Conservation (phyloP, 164 flowering plant genomes). For the Annona cherimola region DNA sequence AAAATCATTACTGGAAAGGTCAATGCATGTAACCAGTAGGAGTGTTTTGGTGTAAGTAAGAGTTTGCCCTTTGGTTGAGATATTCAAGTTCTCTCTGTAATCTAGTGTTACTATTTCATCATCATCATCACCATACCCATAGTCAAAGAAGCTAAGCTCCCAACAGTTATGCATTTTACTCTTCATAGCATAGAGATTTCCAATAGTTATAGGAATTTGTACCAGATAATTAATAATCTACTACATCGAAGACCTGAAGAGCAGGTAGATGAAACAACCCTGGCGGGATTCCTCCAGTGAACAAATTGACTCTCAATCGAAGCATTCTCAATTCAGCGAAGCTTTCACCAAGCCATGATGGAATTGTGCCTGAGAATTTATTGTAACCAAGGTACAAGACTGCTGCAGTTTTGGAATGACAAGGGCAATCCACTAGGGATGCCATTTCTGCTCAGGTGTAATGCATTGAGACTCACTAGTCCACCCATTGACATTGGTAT, state of each 20-base stretch:
- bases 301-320: slow-evolving; percentile 11
- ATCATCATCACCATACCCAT: not conserved
- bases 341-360: slow-evolving; percentile 21
- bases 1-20: slow-evolving; percentile 14
- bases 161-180: not conserved
- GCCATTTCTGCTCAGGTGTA: slow-evolving; percentile 11
- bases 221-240: slow-evolving; percentile 11
- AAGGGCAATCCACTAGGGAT: slow-evolving; percentile 8
- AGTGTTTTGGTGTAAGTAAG: slow-evolving; percentile 3
- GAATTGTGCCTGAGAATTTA: slow-evolving; percentile 10
- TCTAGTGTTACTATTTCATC: not conserved
- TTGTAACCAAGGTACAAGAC: slow-evolving; percentile 13
- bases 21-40: slow-evolving; percentile 4
- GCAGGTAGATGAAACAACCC: slow-evolving; percentile 5
- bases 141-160: not conserved
- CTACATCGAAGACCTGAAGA: slow-evolving; percentile 23
- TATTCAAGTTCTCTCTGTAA: not conserved
- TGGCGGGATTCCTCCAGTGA: slow-evolving; percentile 8
- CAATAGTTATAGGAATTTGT: slow-evolving; percentile 8
- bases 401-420: not conserved
- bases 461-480: not conserved
- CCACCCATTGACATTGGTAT: slow-evolving; percentile 21
- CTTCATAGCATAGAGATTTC: slow-evolving; percentile 16
- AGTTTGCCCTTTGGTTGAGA: slow-evolving; percentile 9
- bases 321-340: slow-evolving; percentile 5